phyloP scores from a whole-genome alignment of 2,329 filamentous ascomycete species.

The Aspergillus felis region DNA sequence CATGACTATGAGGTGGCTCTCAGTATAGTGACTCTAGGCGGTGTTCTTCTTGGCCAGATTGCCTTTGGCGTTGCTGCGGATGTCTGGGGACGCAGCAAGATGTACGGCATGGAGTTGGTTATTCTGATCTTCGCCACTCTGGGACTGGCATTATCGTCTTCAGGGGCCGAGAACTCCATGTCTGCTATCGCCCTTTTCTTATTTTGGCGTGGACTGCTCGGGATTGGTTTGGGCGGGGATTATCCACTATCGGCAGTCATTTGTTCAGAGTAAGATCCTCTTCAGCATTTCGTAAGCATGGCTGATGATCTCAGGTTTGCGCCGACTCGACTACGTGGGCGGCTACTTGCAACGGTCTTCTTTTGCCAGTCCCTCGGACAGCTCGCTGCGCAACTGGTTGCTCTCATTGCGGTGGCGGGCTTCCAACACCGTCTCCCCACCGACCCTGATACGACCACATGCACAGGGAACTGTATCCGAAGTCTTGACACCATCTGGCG shows the following conservation, averaged over 20 bases:
- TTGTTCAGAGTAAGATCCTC: conserved; percentile 48
- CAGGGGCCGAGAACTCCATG: conserved; percentile 35
- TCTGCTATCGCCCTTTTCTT: conserved; percentile 37
- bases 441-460: conserved; percentile 44
- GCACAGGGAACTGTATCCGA: conserved; percentile 47
- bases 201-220: conserved; percentile 42
- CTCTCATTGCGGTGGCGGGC: conserved; percentile 67
- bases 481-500: conserved; percentile 58
- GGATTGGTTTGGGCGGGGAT: conserved; percentile 58
- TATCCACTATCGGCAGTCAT: conserved; percentile 64
- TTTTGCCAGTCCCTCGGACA: conserved; percentile 82
- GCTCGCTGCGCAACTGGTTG: conserved; percentile 67
- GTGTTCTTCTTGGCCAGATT: conserved; percentile 28
- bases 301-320: conserved; percentile 35
- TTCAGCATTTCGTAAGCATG: neutral
- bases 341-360: conserved; percentile 81
- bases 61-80: conserved; percentile 35
- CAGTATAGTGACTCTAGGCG: conserved; percentile 20
- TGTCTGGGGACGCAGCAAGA: conserved; percentile 39
- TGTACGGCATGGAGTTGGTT: conserved; percentile 45
- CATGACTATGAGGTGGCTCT: conserved; percentile 10
- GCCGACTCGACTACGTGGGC: conserved; percentile 51
- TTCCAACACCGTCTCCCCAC: conserved; percentile 41
- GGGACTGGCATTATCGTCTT: conserved; percentile 38
- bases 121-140: conserved; percentile 42